These are phyloP conservation scores for Favolaschia claudopus DNA, from an alignment of 768 basidiomycete species.

Conservation along the genomic window DNA sequence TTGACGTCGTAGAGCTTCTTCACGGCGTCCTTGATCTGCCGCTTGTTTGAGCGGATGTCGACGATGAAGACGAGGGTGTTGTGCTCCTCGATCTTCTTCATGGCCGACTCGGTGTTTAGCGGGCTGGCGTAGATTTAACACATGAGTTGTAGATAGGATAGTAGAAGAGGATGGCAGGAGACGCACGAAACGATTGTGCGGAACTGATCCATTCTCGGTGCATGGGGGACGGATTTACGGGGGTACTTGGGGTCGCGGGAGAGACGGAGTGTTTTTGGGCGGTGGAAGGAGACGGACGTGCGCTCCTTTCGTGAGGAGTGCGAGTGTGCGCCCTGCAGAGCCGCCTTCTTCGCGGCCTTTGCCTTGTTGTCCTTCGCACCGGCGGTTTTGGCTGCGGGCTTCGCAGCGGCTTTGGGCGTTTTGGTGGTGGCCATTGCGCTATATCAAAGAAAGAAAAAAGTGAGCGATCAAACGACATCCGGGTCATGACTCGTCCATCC, in stretches of 20 bases:
- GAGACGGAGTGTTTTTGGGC: constrained; percentile 92
- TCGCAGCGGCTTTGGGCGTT: constrained; percentile 64
- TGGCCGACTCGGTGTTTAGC: constrained; percentile 94
- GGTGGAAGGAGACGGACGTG: constrained; percentile 90
- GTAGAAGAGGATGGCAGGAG: constrained; percentile 6
- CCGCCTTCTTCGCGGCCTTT: constrained; percentile 96
- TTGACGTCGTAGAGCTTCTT: constrained; percentile 99
- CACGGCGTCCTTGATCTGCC: constrained; percentile 99
- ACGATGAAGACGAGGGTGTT: constrained; percentile 99
- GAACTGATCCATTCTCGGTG: constrained; percentile 96
- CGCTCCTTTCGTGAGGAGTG: constrained; percentile 84
- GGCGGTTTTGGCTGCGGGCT: constrained; percentile 46
- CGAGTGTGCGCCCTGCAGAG: constrained; percentile 84
- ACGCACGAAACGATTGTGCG: constrained; percentile 90
- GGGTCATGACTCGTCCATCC: neutral
- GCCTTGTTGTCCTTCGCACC: constrained; percentile 73
- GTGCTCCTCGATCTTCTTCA: constrained; percentile 99
- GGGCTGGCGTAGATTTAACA: constrained; percentile 55
- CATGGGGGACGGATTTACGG: constrained; percentile 93
- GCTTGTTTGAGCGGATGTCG: constrained; percentile 95
- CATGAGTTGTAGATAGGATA: neutral
- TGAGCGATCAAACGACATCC: constrained; percentile 1
- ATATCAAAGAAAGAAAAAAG: constrained; percentile 1
- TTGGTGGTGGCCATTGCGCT: constrained; percentile 72
- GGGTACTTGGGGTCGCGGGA: constrained; percentile 90